These are phyloP conservation scores for Aspergillus fructus DNA, from an alignment of 2,329 filamentous ascomycete species.

Conservation along the genomic window DNA sequence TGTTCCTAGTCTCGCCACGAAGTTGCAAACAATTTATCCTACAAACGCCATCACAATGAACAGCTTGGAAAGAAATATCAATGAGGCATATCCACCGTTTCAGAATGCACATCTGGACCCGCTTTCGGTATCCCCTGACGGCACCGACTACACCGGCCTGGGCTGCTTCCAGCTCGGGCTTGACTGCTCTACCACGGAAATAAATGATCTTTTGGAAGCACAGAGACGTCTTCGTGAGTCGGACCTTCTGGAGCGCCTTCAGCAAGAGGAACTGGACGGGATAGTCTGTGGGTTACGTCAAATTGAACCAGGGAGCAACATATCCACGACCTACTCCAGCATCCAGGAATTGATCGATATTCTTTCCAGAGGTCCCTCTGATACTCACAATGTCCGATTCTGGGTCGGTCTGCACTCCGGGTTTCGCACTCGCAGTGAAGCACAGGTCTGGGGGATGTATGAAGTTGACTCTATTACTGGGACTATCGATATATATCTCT, in stretches of 20 bases:
- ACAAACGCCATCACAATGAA: neutral
- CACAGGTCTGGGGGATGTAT: constrained; percentile 22
- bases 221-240: constrained; percentile 26
- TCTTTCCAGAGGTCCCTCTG: neutral
- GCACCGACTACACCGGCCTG: constrained; percentile 22
- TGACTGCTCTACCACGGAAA: constrained; percentile 21
- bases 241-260: constrained; percentile 19
- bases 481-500: constrained; percentile 32
- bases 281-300: constrained; percentile 19
- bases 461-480: constrained; percentile 16
- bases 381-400: constrained; percentile 12
- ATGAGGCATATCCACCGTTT: neutral
- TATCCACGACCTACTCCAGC: neutral
- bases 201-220: constrained; percentile 20
- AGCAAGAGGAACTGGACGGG: constrained; percentile 16
- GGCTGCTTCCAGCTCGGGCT: constrained; percentile 32
- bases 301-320: neutral
- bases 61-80: neutral
- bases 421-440: constrained; percentile 19
- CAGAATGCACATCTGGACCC: constrained; percentile 10
- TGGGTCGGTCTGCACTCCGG: constrained; percentile 24
- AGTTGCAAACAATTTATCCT: neutral
- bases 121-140: constrained; percentile 22
- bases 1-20: constrained; percentile 2
- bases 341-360: constrained; percentile 11